Conservation (phyloP, 1,139 yeast genomes). For the Hansenula sp. region DNA sequence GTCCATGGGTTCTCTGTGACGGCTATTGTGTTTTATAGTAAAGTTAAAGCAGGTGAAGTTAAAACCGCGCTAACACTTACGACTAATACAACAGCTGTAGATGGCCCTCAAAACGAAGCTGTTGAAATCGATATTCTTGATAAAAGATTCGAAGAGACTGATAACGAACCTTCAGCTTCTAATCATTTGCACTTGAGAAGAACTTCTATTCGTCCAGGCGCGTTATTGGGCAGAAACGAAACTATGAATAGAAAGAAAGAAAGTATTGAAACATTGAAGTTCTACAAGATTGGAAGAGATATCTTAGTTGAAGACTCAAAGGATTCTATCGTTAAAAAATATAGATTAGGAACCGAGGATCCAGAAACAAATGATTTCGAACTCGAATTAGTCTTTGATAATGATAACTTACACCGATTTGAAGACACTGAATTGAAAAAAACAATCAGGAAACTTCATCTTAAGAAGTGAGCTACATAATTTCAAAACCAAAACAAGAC, state of each 20-base stretch:
- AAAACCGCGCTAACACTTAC: neutral
- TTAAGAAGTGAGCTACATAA: neutral
- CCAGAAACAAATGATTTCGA: neutral
- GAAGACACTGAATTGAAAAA: neutral
- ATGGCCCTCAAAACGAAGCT: neutral
- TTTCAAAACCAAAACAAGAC: no score
- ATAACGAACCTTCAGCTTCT: neutral
- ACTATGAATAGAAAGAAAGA: neutral
- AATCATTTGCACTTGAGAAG: slow-evolving; percentile 1
- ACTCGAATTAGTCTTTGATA: neutral
- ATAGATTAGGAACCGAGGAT: slow-evolving; percentile 2
- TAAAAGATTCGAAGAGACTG: neutral
- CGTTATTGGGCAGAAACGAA: neutral
- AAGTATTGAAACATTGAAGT: slow-evolving; percentile 7
- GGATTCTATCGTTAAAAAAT: slow-evolving; percentile 13
- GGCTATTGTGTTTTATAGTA: slow-evolving; percentile 11
- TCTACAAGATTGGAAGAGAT: slow-evolving; percentile 14
- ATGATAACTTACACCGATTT: neutral
- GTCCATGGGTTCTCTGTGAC: slow-evolving; percentile 27
- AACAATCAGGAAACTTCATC: neutral
- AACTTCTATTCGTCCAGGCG: neutral
- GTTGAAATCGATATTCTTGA: neutral
- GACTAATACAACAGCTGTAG: neutral
- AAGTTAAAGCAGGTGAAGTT: slow-evolving; percentile 5
- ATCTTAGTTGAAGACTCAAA: slow-evolving; percentile 12